phyloP scores from a whole-genome alignment of 2,329 filamentous ascomycete genomes.

The Colletotrichum sansevieriae region DNA sequence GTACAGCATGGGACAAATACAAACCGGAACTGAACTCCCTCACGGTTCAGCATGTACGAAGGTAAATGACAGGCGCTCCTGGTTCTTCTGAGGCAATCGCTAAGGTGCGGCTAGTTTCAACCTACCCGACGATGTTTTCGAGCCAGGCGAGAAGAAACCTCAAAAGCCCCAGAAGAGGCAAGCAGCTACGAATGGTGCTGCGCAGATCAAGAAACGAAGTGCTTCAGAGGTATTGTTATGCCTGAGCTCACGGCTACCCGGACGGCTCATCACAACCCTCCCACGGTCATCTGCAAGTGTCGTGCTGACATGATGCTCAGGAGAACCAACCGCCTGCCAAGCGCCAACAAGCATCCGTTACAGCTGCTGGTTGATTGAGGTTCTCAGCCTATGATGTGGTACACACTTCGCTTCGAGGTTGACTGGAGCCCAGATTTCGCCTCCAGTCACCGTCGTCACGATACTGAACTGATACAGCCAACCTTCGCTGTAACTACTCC shows the following conservation, averaged over 20 bases:
- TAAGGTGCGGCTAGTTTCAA: conserved; percentile 72
- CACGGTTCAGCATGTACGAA: conserved; percentile 85
- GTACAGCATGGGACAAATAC: conserved; percentile 81
- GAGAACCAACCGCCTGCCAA: conserved; percentile 55
- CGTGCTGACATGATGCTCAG: conserved; percentile 44
- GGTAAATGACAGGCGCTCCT: conserved; percentile 67
- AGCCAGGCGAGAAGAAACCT: conserved; percentile 80
- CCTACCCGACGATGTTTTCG: conserved; percentile 91
- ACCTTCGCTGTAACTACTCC: conserved; percentile 6
- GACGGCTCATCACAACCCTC: conserved; percentile 10
- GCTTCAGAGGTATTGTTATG: conserved; percentile 57
- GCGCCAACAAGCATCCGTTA: conserved; percentile 57
- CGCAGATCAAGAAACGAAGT: conserved; percentile 62
- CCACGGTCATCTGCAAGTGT: conserved; percentile 60
- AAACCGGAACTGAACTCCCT: conserved; percentile 82
- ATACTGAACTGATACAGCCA: neutral
- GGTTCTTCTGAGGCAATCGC: neutral
- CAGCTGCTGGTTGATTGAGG: conserved; percentile 52
- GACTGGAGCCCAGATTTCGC: neutral
- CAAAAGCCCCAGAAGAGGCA: conserved; percentile 59
- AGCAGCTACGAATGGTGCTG: conserved; percentile 53
- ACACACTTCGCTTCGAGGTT: neutral
- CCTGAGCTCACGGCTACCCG: conserved; percentile 8
- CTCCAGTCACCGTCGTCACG: neutral
- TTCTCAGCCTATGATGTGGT: neutral